Percentiles rank a stretch among this genome's conserved stretches.
These are phyloP conservation scores for Eryngium alpinum DNA, from an alignment of 140 eudicot species.

Conservation along the genomic window DNA sequence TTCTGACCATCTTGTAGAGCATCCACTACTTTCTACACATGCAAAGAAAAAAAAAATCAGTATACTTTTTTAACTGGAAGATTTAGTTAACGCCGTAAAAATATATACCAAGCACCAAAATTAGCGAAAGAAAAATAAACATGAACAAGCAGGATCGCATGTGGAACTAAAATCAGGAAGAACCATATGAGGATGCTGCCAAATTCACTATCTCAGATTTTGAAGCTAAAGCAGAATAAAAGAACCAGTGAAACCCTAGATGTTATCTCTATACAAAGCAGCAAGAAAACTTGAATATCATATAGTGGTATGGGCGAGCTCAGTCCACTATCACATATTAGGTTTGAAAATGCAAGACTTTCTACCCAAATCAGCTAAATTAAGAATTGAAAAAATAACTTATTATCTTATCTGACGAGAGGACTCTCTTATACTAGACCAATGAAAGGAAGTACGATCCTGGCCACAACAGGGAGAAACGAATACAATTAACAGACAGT, in stretches of 20 bases:
- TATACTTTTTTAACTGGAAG: not conserved
- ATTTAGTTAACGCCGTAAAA: not conserved
- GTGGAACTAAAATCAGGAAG: not conserved
- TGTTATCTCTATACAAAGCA: not conserved
- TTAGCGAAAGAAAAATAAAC: not conserved
- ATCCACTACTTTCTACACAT: constrained; percentile 58
- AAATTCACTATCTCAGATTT: not conserved
- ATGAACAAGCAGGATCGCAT: not conserved
- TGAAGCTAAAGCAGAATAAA: not conserved
- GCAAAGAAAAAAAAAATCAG: constrained; percentile 2
- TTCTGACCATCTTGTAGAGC: constrained; percentile 55
- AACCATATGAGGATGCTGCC: not conserved
- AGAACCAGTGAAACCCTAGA: not conserved
- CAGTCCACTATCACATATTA: not conserved
- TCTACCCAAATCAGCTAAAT: not conserved
- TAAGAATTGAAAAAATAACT: no score
- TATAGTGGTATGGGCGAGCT: not conserved
- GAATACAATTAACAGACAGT: not conserved
- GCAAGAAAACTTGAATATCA: not conserved
- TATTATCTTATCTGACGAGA: not conserved
- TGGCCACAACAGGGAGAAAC: not conserved
- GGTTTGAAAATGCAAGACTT: not conserved
- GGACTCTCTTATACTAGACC: not conserved
- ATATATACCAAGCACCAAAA: not conserved
- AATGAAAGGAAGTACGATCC: not conserved